Evolutionary conservation across 768 basidiomycete species (phyloP).

Genomic region (Mycena galericulata): DNA sequence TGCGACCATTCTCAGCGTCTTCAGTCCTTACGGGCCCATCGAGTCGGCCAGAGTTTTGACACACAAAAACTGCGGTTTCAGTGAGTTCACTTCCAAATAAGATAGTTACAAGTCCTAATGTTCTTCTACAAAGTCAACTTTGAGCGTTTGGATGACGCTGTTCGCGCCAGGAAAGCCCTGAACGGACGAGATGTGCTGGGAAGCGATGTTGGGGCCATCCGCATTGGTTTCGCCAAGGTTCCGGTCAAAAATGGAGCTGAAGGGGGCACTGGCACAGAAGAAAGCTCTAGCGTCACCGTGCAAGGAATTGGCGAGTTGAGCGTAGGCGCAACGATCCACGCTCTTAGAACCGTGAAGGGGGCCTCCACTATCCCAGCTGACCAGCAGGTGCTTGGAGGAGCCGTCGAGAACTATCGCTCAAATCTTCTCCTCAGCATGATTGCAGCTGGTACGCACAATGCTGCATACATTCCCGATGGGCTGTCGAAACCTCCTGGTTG

Average conservation of each 20-base stretch:
- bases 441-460: slow-evolving; percentile 75
- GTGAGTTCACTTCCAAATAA: slow-evolving; percentile 54
- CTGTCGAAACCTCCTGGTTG: slow-evolving; percentile 73
- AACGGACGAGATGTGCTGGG: slow-evolving; percentile 97
- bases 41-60: slow-evolving; percentile 96
- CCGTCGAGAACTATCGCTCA: slow-evolving; percentile 94
- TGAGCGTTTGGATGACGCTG: slow-evolving; percentile 96
- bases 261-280: slow-evolving; percentile 68
- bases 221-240: slow-evolving; percentile 97
- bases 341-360: slow-evolving; percentile 89
- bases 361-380: slow-evolving; percentile 92
- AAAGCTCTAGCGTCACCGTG: slow-evolving; percentile 72
- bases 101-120: slow-evolving; percentile 1
- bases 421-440: slow-evolving; percentile 93
- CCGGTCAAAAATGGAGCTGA: slow-evolving; percentile 90
- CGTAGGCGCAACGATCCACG: slow-evolving; percentile 90
- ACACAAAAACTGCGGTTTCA: slow-evolving; percentile 97
- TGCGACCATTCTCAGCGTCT: slow-evolving; percentile 93
- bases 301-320: slow-evolving; percentile 89
- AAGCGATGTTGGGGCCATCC: slow-evolving; percentile 95
- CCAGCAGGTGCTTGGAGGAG: slow-evolving; percentile 92
- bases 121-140: slow-evolving; percentile 81
- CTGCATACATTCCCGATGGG: slow-evolving; percentile 67
- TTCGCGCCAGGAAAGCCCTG: slow-evolving; percentile 93
- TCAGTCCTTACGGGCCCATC: slow-evolving; percentile 97